Evolutionary conservation across 1,139 yeast genomes (phyloP), one percentile per base, ranked within the genome.

Genomic region (Kodamaea derodonti): DNA sequence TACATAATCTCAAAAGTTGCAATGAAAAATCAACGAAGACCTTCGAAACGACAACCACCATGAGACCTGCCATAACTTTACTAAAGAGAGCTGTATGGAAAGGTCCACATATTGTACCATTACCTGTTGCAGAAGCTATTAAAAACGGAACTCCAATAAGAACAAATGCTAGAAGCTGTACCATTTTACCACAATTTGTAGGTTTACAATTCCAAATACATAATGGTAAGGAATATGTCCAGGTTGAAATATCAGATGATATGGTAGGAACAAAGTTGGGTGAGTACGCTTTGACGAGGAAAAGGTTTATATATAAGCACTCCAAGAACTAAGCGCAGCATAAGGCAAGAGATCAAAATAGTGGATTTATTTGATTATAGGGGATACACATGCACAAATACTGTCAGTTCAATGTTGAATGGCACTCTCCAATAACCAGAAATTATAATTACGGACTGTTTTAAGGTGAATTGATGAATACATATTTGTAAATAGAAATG

Each of bases 241-340:
- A 88, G 36, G 75, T 92, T 32, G 90, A 83, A 48, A 76, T 92
- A 23, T 78, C 84, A 9, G 97, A 92, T 53, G 95, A 92, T 49
- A 92, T 92, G 98, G 97, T 92, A 45, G 98, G 98, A n/a, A 78
- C 81, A 45, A 92, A 92, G 59, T 68, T 92, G 39, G 98, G 98
- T 3, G 97, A 92, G 58, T 92, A 86, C 65, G 95, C 95, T 3
- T 85, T 92, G 38, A 92, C 98, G 2, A 73, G 96, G 56, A 85
- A 86, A 74, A 78, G 84, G 58, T 87, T 85, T 63, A 78, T 76
- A 46, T 88, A 85, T 64, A 85, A 88, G 49, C 86, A 78, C 65
- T 75, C 80, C 40, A 75, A 75, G 70, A 76, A 75, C 52, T 74
- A 66, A 18, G n/a, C n/a, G n/a, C n/a, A n/a, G n/a, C n/a, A n/a